Evolutionary conservation across 2,329 filamentous ascomycete species (phyloP), one percentile per base, ranked within the genome.

Genomic region (Hortaea werneckii): DNA sequence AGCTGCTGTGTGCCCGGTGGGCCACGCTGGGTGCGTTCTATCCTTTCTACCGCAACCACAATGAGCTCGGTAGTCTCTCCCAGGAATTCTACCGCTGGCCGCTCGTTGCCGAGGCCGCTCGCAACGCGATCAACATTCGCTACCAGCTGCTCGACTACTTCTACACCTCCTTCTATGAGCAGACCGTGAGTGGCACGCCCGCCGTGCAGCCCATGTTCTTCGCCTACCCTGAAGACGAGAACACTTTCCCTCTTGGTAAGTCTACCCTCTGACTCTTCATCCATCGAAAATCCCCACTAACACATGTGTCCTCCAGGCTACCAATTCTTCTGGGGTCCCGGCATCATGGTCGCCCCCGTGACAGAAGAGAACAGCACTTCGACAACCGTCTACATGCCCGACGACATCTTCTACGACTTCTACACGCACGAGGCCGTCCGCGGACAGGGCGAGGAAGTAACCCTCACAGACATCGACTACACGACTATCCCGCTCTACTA

Each of bases 131-230:
- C 55, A 75, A 75, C 29, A 79, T 80, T 41, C 76, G 85, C n/a
- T 89, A 89, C 67, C 74, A 77, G 29, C 70, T 89, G n/a, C 71
- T 89, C 9, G 85, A 88, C 57, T 89, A 89, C 66, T 73, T 86
- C 49, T 89, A 90, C 70, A 88, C 85, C 1, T 78, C 80, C 0
- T 71, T 87, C 54, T 70, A 80, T 59, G 65, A 68, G 46, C 77
- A 85, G 60, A 75, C 72, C 29, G 57, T 69, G 12, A 74, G 75
- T 38, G 85, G 85, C 30, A 74, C 73, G 1, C 83, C 85, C 0
- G 69, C 80, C 51, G 67, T 87, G 45, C 79, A 79, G 54, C 85
- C 85, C 0, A 64, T 88, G 46, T 87, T 84, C 66, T 90, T 81
- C 68, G 60, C 78, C 28, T 89, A 88, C 60, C 84, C 78, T 0